These are phyloP conservation scores for Populus hybrid DNA, from an alignment of 441 rosid genomes.

Conservation along the genomic window DNA sequence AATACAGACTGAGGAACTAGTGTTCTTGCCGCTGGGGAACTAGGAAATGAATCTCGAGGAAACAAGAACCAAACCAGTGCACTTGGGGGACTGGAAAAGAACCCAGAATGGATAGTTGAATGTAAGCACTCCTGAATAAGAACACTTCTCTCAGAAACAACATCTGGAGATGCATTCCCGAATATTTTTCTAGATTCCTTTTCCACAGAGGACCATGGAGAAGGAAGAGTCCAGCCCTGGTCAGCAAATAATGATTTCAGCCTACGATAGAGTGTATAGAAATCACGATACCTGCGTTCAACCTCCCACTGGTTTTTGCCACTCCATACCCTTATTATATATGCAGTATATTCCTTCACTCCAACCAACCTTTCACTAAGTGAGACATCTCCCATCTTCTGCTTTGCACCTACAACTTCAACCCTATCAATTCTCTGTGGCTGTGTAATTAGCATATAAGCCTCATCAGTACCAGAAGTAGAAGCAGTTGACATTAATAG, in stretches of 20 bases:
- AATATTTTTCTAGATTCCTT: slow-evolving; percentile 80
- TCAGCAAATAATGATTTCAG: slow-evolving; percentile 70
- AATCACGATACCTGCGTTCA: slow-evolving; percentile 94
- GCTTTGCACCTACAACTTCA: slow-evolving; percentile 90
- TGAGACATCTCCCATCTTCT: slow-evolving; percentile 89
- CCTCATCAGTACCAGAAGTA: slow-evolving; percentile 53
- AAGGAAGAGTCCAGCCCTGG: slow-evolving; percentile 83
- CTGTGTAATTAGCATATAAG: slow-evolving; percentile 33
- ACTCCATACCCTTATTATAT: slow-evolving; percentile 73
- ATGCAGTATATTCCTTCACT: slow-evolving; percentile 86
- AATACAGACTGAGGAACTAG: slow-evolving; percentile 33
- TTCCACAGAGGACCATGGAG: slow-evolving; percentile 82
- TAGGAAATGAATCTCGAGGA: slow-evolving; percentile 57
- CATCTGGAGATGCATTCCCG: slow-evolving; percentile 80
- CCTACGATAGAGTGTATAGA: slow-evolving; percentile 73
- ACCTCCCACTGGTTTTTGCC: slow-evolving; percentile 86
- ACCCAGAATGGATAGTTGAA: slow-evolving; percentile 64
- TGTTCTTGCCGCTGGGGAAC: slow-evolving; percentile 42
- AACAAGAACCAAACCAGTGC: slow-evolving; percentile 71
- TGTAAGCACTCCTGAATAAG: slow-evolving; percentile 82
- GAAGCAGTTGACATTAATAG: slow-evolving; percentile 62
- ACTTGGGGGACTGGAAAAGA: slow-evolving; percentile 55
- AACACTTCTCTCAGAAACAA: slow-evolving; percentile 77
- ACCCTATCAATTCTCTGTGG: slow-evolving; percentile 61
- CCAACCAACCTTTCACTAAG: slow-evolving; percentile 95